Base-by-base conservation (phyloP, 2,329 filamentous ascomycete genomes). In the Claviceps quebecensis region DNA sequence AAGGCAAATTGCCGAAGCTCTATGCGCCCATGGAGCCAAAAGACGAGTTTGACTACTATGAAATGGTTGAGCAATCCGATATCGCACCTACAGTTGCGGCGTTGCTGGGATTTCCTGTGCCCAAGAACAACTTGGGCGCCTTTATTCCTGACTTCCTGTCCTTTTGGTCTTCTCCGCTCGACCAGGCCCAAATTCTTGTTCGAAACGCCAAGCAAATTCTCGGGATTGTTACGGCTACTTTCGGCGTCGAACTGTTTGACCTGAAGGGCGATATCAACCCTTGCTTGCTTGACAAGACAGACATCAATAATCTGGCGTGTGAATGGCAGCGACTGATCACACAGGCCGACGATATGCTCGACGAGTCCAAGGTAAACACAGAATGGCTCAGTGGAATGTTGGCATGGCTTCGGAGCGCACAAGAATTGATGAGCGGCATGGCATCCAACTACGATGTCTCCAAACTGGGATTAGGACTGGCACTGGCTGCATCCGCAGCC, bases 31-130 rank as follows among this genome's bases (percentile, higher is more conserved):
- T 78, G 3, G 66, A 73, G 13, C 76, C 80, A 6, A 72, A 72
- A 39, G 75, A 81, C 17, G 83, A 93, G 55, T 95, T 95, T 57
- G 78, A 86, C 54, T 97, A 87, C 63, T 97, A 97, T 64, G 75
- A 73, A 36, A 80, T 73, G 51, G 80, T 97, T n/a, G 87, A 97
- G 63, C 93, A 98, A 69, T 95, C 89, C 1, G 94, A 98, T 66
- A 77, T 98, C 53, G 88, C 87, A 0, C 90, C 93, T 1, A 96
- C 91, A 0, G 72, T 98, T 22, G 89, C 87, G 11, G 88, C 84
- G 1, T 71, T 98, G 34, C 74, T 98, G 45, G 90, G 90, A 0
- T 84, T 98, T 56, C 91, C 93, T 0, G 75, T 94, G 1, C 87
- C 93, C 0, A 81, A 83, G 65, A 98, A 98, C 62, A 97, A 89